Evolutionary conservation across 2,329 filamentous ascomycete species (phyloP), one percentile per base, ranked within the genome.

Genomic region (Lasiodiplodia citricola): DNA sequence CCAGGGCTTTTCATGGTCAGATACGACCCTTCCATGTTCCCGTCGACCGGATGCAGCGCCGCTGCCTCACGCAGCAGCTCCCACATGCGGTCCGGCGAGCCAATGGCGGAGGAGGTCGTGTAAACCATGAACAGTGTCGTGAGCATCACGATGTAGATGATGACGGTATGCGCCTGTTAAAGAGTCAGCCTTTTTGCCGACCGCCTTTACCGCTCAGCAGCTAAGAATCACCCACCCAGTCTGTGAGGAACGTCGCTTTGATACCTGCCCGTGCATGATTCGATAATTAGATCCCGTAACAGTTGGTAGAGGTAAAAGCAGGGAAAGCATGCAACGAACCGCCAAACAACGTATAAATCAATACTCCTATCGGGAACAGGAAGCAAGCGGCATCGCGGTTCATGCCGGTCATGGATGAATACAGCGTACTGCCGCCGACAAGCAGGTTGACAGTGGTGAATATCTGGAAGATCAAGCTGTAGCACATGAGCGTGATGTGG

Each of bases 1-100:
- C 85, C 63, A 58, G 85, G 84, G 2, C 84, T 86, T 0, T 82
- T 86, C 84, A 89, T 86, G 0, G 87, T 88, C 66, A 88, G 70
- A 68, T 86, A 87, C 0, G 84, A 84, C 0, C 86, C 86, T 21
- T 81, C 74, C n/a, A 85, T 75, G 47, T 88, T 88, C 0, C 86
- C 87, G 0, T 77, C 74, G 0, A 88, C 83, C 0, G 86, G 86
- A 47, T 83, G 79, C 0, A 78, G 76, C 6, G 76, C 73, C 0
- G 81, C 82, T 0, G 84, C 83, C 4, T 81, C 78, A 6, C 83
- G 77, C 14, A 88, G 76, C 0, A 87, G 79, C 6, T 87, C 83
- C 55, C 83, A 88, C 3, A 88, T 77, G 1, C 82, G 78, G 0
- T 79, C 80, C 1, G 84, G 77, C 0, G 85, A 86, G 0, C 83